phyloP scores from a whole-genome alignment of 2,329 filamentous ascomycete species.

The Sporothrix schenckii region DNA sequence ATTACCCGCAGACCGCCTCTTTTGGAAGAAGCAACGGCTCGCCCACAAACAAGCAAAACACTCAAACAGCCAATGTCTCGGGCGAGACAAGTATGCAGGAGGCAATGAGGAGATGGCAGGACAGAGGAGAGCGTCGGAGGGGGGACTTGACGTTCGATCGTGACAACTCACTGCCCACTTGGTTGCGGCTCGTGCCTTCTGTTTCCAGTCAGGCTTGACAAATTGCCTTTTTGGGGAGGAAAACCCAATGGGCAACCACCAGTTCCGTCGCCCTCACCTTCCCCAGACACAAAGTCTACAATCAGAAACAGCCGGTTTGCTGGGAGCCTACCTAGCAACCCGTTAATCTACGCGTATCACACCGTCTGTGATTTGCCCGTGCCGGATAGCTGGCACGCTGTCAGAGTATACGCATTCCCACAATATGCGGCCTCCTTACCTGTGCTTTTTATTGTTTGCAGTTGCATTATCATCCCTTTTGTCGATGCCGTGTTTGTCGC shows the following conservation, averaged over 20 bases:
- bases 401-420: constrained; percentile 6
- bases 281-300: not conserved
- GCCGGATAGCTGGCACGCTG: constrained; percentile 12
- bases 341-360: not conserved
- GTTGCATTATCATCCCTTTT: constrained; percentile 12
- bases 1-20: constrained; percentile 25
- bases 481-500: not conserved
- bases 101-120: not conserved
- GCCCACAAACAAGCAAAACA: constrained; percentile 4
- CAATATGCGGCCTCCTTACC: constrained; percentile 22
- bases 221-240: constrained; percentile 20
- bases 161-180: not conserved
- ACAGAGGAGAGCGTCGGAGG: no score
- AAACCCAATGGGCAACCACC: not conserved
- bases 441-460: constrained; percentile 6
- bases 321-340: not conserved
- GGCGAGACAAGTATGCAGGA: not conserved
- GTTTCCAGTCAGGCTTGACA: not conserved
- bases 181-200: constrained; percentile 16
- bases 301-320: constrained; percentile 2
- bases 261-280: not conserved
- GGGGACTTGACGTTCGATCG: not conserved
- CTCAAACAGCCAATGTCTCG: constrained; percentile 16
- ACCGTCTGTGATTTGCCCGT: not conserved
- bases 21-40: not conserved